phyloP scores from a whole-genome alignment of 2,329 filamentous ascomycete genomes.

The Colletotrichum musae region DNA sequence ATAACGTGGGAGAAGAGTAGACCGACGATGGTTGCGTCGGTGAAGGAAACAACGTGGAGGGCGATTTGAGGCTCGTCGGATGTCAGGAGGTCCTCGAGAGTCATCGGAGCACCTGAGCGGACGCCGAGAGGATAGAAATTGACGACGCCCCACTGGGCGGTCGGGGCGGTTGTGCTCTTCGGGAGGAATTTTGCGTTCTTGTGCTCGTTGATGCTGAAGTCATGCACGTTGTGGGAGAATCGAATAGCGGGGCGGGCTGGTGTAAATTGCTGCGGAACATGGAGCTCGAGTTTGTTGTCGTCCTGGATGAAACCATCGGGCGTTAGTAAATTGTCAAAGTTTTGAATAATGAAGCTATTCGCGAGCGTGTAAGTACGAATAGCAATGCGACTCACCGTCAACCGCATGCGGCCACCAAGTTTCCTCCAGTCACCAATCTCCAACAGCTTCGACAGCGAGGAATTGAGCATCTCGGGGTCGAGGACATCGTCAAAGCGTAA shows the following conservation, averaged over 20 bases:
- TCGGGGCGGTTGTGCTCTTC: slow-evolving; percentile 42
- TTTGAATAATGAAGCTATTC: neutral
- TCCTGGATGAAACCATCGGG: slow-evolving; percentile 3
- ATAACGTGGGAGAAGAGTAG: slow-evolving; percentile 63
- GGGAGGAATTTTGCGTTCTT: slow-evolving; percentile 56
- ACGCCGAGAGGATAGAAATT: slow-evolving; percentile 43
- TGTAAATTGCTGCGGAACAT: slow-evolving; percentile 50
- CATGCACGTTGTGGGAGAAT: slow-evolving; percentile 55
- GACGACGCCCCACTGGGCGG: slow-evolving; percentile 37
- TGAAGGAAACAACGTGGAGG: slow-evolving; percentile 64
- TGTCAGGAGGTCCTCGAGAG: slow-evolving; percentile 56
- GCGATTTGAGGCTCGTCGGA: slow-evolving; percentile 61
- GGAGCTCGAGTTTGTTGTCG: slow-evolving; percentile 49
- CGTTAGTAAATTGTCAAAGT: neutral
- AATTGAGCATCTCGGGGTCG: slow-evolving; percentile 55
- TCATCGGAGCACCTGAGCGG: slow-evolving; percentile 40
- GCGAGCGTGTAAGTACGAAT: no score
- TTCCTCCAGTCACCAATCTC: slow-evolving; percentile 62
- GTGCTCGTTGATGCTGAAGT: slow-evolving; percentile 57
- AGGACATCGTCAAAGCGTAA: slow-evolving; percentile 63
- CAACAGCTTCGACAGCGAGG: slow-evolving; percentile 54
- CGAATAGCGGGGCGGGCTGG: slow-evolving; percentile 54
- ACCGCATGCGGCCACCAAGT: slow-evolving; percentile 60
- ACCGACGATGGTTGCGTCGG: slow-evolving; percentile 63
- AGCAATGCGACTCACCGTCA: slow-evolving; percentile 47